Evolutionary conservation across 495 filamentous ascomycete species (phyloP).

Genomic region (Penicillium malachiteum): DNA sequence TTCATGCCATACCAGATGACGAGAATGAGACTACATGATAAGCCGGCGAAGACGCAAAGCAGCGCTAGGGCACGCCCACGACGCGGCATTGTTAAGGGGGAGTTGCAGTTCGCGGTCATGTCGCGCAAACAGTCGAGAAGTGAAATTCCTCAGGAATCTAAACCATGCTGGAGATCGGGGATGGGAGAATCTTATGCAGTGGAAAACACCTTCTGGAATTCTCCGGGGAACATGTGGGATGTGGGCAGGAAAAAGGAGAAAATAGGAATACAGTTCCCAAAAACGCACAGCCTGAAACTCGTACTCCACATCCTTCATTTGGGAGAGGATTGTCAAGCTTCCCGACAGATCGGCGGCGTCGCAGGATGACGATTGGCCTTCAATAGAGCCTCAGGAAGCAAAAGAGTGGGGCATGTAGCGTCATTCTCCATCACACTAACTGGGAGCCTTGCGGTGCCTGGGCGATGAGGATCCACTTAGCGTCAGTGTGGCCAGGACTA

Average conservation of each 20-base stretch:
- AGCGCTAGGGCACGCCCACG: conserved; percentile 26
- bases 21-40: conserved; percentile 20
- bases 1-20: conserved; percentile 43
- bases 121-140: conserved; percentile 5
- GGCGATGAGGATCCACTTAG: neutral
- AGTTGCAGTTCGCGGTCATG: conserved; percentile 27
- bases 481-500: neutral
- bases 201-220: neutral
- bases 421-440: neutral
- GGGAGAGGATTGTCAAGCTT: conserved; percentile 3
- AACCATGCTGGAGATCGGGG: neutral
- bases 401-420: neutral
- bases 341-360: neutral
- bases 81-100: conserved; percentile 19
- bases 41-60: conserved; percentile 21
- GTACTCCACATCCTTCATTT: neutral
- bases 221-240: neutral
- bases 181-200: neutral
- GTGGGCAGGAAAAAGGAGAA: conserved; percentile 4
- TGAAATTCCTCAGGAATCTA: conserved; percentile 5
- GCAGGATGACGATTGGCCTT: neutral
- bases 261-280: neutral
- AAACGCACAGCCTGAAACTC: conserved; percentile 5
- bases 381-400: neutral
- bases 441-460: neutral